Conservation (phyloP, 495 filamentous ascomycete genomes). For the Penicillium verhagenii region DNA sequence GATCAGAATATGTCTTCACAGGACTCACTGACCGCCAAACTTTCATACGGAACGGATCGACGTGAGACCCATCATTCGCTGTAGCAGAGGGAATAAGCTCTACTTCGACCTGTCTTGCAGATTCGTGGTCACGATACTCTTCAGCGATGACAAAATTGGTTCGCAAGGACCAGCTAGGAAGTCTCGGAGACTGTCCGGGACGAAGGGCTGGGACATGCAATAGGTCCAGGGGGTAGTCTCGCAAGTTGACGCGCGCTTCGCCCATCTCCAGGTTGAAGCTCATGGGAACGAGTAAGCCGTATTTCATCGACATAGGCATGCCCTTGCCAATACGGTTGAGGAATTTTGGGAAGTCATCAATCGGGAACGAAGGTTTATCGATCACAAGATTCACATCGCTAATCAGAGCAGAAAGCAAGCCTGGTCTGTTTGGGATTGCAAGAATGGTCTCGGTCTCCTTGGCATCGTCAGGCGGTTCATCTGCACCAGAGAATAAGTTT, state of each 20-base stretch:
- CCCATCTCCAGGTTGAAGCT: conserved; percentile 88
- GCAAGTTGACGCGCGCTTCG: conserved; percentile 76
- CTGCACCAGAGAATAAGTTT: conserved; percentile 75
- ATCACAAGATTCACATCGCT: conserved; percentile 82
- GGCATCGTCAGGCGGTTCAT: conserved; percentile 76
- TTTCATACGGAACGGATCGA: conserved; percentile 67
- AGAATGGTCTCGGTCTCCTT: conserved; percentile 84
- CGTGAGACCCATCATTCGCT: conserved; percentile 36
- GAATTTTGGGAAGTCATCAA: conserved; percentile 76
- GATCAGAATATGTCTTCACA: conserved; percentile 95
- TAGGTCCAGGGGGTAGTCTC: conserved; percentile 92
- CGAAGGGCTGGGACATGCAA: conserved; percentile 85
- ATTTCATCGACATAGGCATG: conserved; percentile 88
- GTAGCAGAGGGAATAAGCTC: conserved; percentile 76
- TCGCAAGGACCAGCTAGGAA: conserved; percentile 79
- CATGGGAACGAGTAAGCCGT: conserved; percentile 85
- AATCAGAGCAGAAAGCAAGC: conserved; percentile 74
- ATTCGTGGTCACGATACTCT: conserved; percentile 77
- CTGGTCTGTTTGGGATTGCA: conserved; percentile 81
- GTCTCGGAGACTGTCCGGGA: conserved; percentile 70
- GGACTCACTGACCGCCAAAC: conserved; percentile 91
- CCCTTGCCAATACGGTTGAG: conserved; percentile 90
- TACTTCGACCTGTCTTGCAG: conserved; percentile 76
- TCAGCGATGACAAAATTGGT: conserved; percentile 97
- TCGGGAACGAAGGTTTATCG: conserved; percentile 90